Evolutionary conservation across 164 flowering plant genomes (phyloP).

Genomic region (Pachysandra terminalis): DNA sequence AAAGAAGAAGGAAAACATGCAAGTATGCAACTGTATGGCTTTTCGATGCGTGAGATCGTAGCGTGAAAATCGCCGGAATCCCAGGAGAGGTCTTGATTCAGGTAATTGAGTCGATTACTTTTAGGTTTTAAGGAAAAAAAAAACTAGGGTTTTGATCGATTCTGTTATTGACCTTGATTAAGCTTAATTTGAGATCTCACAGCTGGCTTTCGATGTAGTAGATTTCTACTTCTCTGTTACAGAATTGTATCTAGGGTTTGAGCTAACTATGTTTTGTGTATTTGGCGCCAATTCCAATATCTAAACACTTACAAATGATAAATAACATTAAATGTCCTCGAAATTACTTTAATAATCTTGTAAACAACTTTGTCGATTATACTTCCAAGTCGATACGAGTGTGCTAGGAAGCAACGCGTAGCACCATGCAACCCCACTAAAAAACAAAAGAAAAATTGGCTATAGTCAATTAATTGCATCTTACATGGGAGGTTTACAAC

Average conservation of each 20-base stretch:
- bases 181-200: not conserved
- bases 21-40: not conserved
- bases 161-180: not conserved
- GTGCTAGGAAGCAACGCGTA: no score
- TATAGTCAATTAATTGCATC: no score
- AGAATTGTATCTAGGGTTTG: not conserved
- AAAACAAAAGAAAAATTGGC: no score
- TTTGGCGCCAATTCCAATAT: not conserved
- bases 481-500: no score
- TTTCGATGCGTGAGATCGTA: not conserved
- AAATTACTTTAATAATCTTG: no score
- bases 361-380: no score
- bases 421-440: no score
- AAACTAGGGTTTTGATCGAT: not conserved
- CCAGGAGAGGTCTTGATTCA: not conserved
- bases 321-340: not conserved
- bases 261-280: not conserved
- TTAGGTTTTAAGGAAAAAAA: no score
- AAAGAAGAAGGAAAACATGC: not conserved
- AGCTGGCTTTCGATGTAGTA: no score
- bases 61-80: slow-evolving; percentile 1
- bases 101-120: not conserved
- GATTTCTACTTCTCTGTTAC: no score
- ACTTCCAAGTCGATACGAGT: no score
- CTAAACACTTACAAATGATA: no score